These are phyloP conservation scores for Pythium brachiatum DNA, from an alignment of 352 stramenopile genomes.

Conservation along the genomic window DNA sequence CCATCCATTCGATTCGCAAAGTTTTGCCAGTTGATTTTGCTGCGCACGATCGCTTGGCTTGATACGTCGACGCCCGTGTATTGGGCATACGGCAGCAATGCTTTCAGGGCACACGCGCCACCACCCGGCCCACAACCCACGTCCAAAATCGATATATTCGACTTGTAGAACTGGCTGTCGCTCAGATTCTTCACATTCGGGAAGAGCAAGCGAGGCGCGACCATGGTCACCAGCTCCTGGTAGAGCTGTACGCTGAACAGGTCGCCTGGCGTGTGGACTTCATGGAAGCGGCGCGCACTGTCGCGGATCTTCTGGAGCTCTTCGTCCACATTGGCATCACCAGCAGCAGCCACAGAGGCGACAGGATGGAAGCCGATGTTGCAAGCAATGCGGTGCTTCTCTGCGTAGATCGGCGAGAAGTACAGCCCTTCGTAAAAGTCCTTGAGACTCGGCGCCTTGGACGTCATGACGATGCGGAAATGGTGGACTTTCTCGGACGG, in stretches of 20 bases:
- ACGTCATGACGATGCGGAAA: neutral
- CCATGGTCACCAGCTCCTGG: slow-evolving; percentile 43
- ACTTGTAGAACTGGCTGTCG: slow-evolving; percentile 18
- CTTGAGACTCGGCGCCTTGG: slow-evolving; percentile 36
- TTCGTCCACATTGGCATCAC: slow-evolving; percentile 11
- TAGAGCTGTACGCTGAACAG: slow-evolving; percentile 60
- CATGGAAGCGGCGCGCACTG: slow-evolving; percentile 17
- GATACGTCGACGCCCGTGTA: slow-evolving; percentile 59
- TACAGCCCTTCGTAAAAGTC: slow-evolving; percentile 81
- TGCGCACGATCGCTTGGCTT: slow-evolving; percentile 59
- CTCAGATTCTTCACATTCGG: slow-evolving; percentile 10
- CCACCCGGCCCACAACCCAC: slow-evolving; percentile 63
- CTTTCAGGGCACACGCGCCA: slow-evolving; percentile 60
- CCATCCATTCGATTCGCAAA: slow-evolving; percentile 37
- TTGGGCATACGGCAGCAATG: slow-evolving; percentile 47
- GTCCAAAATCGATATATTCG: slow-evolving; percentile 46
- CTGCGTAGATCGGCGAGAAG: slow-evolving; percentile 59
- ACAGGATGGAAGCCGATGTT: slow-evolving; percentile 61
- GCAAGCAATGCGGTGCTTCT: slow-evolving; percentile 65
- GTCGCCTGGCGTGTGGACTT: slow-evolving; percentile 33
- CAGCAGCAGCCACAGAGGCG: neutral
- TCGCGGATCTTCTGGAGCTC: slow-evolving; percentile 14
- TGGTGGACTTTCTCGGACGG: neutral
- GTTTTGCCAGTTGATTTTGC: slow-evolving; percentile 59
- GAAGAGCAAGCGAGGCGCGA: slow-evolving; percentile 27